These are phyloP conservation scores for Chamaenerion angustifolium DNA, from an alignment of 345 rosid genomes.

Conservation along the genomic window DNA sequence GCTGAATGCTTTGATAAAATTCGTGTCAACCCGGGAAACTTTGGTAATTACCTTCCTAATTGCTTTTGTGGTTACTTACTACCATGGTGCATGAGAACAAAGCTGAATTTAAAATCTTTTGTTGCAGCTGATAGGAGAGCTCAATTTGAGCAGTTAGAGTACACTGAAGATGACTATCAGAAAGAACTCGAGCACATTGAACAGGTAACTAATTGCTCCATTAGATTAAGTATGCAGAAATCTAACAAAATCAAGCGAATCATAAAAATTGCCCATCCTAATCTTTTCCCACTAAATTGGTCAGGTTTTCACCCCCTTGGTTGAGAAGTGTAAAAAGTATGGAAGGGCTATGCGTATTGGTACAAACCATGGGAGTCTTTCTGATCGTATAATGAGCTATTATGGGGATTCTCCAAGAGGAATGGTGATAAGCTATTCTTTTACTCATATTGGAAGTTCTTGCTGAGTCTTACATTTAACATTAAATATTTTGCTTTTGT, in stretches of 20 bases:
- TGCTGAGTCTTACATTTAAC: conserved; percentile 9
- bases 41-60: conserved; percentile 32
- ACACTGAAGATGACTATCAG: conserved; percentile 92
- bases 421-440: conserved; percentile 45
- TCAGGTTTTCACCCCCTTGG: conserved; percentile 89
- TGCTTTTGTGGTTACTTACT: conserved; percentile 1
- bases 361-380: conserved; percentile 98
- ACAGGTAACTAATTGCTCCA: conserved; percentile 26
- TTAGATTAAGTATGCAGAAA: no score
- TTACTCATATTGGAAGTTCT: conserved; percentile 5
- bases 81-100: conserved; percentile 5
- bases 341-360: conserved; percentile 99
- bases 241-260: no score
- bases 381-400: conserved; percentile 98
- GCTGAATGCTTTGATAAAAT: conserved; percentile 97
- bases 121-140: conserved; percentile 92
- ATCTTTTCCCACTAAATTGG: conserved; percentile 2
- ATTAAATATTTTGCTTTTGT: neutral
- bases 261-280: neutral
- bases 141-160: conserved; percentile 77
- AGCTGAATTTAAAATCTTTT: conserved; percentile 8
- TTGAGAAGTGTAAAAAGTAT: conserved; percentile 92
- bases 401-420: conserved; percentile 97
- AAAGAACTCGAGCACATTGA: conserved; percentile 91
- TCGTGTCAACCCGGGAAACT: conserved; percentile 97